phyloP scores from a whole-genome alignment of 441 rosid species.

The Croton setiger region DNA sequence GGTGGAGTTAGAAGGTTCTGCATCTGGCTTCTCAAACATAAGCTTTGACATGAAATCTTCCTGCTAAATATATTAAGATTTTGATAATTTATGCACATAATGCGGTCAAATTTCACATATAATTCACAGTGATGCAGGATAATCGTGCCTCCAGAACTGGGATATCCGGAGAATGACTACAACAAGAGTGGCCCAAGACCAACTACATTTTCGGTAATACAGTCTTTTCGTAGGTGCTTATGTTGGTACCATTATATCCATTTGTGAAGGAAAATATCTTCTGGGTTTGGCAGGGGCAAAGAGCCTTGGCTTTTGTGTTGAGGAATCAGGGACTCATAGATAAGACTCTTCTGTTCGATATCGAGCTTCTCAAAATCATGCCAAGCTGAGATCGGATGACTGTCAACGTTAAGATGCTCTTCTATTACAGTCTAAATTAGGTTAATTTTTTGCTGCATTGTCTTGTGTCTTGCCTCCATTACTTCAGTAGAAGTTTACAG shows the following conservation, averaged over 20 bases:
- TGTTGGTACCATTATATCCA: neutral
- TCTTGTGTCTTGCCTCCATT: neutral
- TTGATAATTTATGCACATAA: neutral
- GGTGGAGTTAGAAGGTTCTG: slow-evolving; percentile 92
- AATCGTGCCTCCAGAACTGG: slow-evolving; percentile 90
- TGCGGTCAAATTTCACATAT: slow-evolving; percentile 25
- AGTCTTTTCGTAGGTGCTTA: slow-evolving; percentile 3
- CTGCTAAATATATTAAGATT: neutral
- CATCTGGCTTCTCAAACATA: slow-evolving; percentile 22
- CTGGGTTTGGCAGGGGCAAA: slow-evolving; percentile 64
- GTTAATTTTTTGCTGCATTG: slow-evolving; percentile 8
- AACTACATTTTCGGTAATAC: slow-evolving; percentile 75
- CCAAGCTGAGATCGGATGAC: slow-evolving; percentile 33
- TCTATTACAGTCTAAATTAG: slow-evolving; percentile 2
- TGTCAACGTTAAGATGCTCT: slow-evolving; percentile 9
- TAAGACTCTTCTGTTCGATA: slow-evolving; percentile 90
- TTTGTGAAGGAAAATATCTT: neutral
- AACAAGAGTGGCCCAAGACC: slow-evolving; percentile 81
- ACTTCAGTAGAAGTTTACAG: neutral
- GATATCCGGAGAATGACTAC: slow-evolving; percentile 86
- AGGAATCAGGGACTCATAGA: slow-evolving; percentile 91
- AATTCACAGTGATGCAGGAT: slow-evolving; percentile 68
- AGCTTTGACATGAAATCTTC: slow-evolving; percentile 4
- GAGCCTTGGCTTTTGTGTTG: slow-evolving; percentile 93
- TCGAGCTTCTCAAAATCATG: slow-evolving; percentile 80